Evolutionary conservation across 306 rosid species (phyloP).

Genomic region (Cicer bijugum): DNA sequence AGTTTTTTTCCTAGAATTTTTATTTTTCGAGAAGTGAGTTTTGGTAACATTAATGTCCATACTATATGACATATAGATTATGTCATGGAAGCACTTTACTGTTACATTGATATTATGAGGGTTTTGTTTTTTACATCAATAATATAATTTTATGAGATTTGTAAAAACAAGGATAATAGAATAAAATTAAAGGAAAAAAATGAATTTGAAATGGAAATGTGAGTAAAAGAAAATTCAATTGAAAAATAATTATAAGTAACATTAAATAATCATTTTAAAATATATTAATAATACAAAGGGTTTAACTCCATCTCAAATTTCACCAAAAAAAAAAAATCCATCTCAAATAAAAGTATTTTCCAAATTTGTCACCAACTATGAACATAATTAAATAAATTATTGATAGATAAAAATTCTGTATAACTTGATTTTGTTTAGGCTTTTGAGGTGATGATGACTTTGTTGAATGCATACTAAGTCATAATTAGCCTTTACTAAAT

Average conservation of each 20-base stretch:
- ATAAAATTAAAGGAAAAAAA: background rate
- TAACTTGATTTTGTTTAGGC: conserved; percentile 14
- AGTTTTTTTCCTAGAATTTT: conserved; percentile 26
- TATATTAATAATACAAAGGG: too few relatives aligned
- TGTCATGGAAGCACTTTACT: background rate
- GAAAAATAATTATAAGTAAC: background rate
- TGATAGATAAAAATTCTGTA: background rate
- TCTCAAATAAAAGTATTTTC: background rate
- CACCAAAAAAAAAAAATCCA: too few relatives aligned
- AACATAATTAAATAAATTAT: background rate
- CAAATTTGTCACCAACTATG: background rate
- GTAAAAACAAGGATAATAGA: background rate
- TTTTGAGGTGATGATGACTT: conserved; percentile 32
- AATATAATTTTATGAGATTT: background rate
- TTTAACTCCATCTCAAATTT: too few relatives aligned
- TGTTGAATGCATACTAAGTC: conserved; percentile 2
- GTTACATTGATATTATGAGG: background rate
- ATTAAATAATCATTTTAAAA: background rate
- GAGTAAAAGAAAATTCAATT: background rate
- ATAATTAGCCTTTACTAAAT: conserved; percentile 30
- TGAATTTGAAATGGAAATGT: background rate
- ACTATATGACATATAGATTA: conserved; percentile 3
- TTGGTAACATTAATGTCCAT: conserved; percentile 12
- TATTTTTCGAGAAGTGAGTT: conserved; percentile 13
- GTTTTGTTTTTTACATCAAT: too few relatives aligned